Evolutionary conservation across 2,329 filamentous ascomycete genomes (phyloP).

Genomic region (Fusarium globosum): DNA sequence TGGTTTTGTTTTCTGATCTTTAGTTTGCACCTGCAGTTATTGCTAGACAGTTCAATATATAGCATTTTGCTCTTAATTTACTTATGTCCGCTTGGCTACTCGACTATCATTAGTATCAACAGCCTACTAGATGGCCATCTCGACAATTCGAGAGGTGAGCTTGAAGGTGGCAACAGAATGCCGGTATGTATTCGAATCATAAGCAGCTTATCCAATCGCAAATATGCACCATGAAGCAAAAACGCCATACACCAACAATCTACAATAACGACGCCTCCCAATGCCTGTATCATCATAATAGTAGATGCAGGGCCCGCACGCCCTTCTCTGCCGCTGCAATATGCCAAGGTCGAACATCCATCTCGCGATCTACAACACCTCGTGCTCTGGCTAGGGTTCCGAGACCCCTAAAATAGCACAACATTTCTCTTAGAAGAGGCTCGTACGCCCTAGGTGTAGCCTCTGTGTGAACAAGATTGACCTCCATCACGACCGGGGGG

Average conservation of each 20-base stretch:
- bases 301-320: constrained; percentile 70
- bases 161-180: neutral
- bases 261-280: constrained; percentile 29
- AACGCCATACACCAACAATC: constrained; percentile 33
- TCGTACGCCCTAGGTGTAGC: constrained; percentile 67
- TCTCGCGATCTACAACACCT: constrained; percentile 68
- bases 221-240: constrained; percentile 24
- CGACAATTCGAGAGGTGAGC: neutral
- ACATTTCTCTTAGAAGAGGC: constrained; percentile 74
- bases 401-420: constrained; percentile 75
- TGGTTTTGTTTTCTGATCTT: neutral
- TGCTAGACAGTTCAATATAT: neutral
- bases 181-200: constrained; percentile 12
- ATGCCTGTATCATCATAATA: constrained; percentile 62
- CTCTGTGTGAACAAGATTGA: constrained; percentile 71
- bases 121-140: neutral
- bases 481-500: constrained; percentile 69
- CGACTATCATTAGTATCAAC: neutral
- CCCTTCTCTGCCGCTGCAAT: constrained; percentile 77
- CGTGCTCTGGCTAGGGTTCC: constrained; percentile 75
- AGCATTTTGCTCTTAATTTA: neutral
- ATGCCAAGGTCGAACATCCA: constrained; percentile 80
- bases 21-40: neutral
- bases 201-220: constrained; percentile 11
- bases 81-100: neutral